phyloP scores from a whole-genome alignment of 345 rosid species.

The Rubroshorea leprosula region DNA sequence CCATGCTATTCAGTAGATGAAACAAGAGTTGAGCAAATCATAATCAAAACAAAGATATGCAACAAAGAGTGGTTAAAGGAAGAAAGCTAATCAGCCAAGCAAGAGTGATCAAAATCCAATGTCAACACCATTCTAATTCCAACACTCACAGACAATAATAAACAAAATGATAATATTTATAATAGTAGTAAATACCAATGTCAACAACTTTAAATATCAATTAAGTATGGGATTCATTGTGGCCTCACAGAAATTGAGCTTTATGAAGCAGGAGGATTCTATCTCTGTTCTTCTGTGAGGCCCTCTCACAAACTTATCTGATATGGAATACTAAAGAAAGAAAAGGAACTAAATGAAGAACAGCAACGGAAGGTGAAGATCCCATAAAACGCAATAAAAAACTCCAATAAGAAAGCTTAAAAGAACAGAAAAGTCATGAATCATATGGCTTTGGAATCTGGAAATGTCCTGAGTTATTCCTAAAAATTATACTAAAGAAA shows the following conservation, averaged over 20 bases:
- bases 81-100: neutral
- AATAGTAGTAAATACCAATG: neutral
- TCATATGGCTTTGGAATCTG: too few species aligned
- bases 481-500: too few species aligned
- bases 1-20: constrained; percentile 5
- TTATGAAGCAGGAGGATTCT: too few species aligned
- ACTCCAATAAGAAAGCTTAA: too few species aligned
- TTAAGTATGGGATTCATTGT: neutral
- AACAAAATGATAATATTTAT: neutral
- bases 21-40: constrained; percentile 7
- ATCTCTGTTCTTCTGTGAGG: too few species aligned
- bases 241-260: neutral
- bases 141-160: neutral
- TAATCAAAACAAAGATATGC: constrained; percentile 1
- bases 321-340: too few species aligned
- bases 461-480: too few species aligned
- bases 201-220: neutral
- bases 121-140: neutral
- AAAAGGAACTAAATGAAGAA: too few species aligned
- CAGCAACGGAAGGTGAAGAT: too few species aligned
- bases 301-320: too few species aligned
- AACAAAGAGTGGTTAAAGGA: neutral
- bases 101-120: neutral
- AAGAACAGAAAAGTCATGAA: too few species aligned
- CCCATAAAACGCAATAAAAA: too few species aligned